These are phyloP conservation scores for Xylariaceae sp. DNA, from an alignment of 2,329 filamentous ascomycete species.

Conservation along the genomic window DNA sequence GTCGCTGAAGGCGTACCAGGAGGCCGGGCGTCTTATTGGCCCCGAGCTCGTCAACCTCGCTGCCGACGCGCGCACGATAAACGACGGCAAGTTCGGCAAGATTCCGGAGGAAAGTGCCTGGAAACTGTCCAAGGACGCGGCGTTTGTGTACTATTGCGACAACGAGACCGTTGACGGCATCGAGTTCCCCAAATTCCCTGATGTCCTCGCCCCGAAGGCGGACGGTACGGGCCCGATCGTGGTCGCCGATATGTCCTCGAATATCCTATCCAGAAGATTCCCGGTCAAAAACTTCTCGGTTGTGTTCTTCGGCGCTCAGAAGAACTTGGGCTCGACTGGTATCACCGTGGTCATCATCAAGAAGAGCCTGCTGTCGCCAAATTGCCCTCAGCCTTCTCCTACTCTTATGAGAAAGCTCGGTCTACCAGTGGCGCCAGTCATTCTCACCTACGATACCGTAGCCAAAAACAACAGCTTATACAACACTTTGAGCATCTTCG, in stretches of 20 bases:
- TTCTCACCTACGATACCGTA: slow-evolving; percentile 77
- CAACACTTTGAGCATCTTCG: slow-evolving; percentile 93
- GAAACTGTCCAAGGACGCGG: slow-evolving; percentile 62
- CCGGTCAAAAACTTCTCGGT: slow-evolving; percentile 73
- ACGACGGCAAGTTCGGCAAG: slow-evolving; percentile 75
- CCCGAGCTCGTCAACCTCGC: slow-evolving; percentile 75
- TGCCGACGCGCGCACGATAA: slow-evolving; percentile 58
- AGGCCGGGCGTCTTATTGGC: slow-evolving; percentile 73
- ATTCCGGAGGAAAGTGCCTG: slow-evolving; percentile 49
- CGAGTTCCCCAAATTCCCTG: slow-evolving; percentile 71
- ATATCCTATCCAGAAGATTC: slow-evolving; percentile 77
- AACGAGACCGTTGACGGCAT: slow-evolving; percentile 95
- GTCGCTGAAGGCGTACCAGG: slow-evolving; percentile 78
- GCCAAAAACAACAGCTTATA: slow-evolving; percentile 93
- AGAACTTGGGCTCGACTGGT: slow-evolving; percentile 84
- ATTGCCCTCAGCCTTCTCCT: slow-evolving; percentile 57
- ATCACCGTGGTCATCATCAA: slow-evolving; percentile 81
- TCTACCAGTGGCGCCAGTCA: slow-evolving; percentile 70
- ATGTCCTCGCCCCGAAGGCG: slow-evolving; percentile 50
- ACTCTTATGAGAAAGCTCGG: slow-evolving; percentile 66
- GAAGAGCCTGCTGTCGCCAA: slow-evolving; percentile 64
- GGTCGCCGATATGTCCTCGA: slow-evolving; percentile 89
- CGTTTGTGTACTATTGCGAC: slow-evolving; percentile 84
- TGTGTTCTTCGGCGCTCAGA: slow-evolving; percentile 91
- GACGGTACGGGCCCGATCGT: slow-evolving; percentile 67